Evolutionary conservation across 169 alveolate genomes (phyloP).

Genomic region (Plasmodium reichenowi): DNA sequence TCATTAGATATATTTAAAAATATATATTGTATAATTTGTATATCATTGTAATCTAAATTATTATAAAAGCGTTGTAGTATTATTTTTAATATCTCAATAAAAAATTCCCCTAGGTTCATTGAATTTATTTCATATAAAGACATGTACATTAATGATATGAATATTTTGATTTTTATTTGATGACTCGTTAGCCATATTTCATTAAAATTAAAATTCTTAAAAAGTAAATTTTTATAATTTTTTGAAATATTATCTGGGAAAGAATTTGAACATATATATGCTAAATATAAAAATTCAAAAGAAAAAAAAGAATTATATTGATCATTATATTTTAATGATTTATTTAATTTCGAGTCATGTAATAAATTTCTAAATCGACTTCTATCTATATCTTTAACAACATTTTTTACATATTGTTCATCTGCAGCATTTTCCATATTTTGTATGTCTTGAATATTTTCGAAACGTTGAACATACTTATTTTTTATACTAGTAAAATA

Average conservation of each 20-base stretch:
- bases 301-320: conserved; percentile 29
- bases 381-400: conserved; percentile 22
- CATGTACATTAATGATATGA: conserved; percentile 39
- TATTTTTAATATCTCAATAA: conserved; percentile 38
- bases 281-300: conserved; percentile 42
- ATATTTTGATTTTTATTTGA: conserved; percentile 58
- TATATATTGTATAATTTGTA: conserved; percentile 53
- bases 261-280: conserved; percentile 65
- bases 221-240: conserved; percentile 14
- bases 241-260: conserved; percentile 52
- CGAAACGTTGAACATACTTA: conserved; percentile 5
- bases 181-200: conserved; percentile 47
- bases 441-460: too few species aligned
- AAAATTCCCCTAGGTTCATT: conserved; percentile 30
- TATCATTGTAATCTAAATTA: conserved; percentile 49
- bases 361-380: conserved; percentile 28
- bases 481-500: conserved; percentile 19
- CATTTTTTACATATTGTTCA: background rate
- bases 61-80: conserved; percentile 54
- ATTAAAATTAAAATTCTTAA: conserved; percentile 49
- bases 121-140: conserved; percentile 36
- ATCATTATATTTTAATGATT: conserved; percentile 11
- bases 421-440: too few species aligned
- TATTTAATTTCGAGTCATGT: conserved; percentile 27
- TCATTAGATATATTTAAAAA: conserved; percentile 61